phyloP scores from a whole-genome alignment of 2,329 filamentous ascomycete species.

The Nothophaeocryptopus gaeumannii region DNA sequence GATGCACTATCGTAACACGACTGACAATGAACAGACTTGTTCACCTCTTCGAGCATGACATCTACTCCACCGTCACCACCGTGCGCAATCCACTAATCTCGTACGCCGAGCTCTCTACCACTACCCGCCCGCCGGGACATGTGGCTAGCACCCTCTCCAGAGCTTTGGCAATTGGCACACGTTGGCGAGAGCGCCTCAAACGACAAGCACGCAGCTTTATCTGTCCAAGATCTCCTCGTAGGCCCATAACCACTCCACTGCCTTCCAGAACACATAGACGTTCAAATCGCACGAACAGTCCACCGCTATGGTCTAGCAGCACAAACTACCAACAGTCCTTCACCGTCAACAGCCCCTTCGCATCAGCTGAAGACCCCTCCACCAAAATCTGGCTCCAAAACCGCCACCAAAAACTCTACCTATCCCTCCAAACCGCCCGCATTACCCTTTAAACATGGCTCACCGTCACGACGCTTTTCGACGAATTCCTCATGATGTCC shows the following conservation, averaged over 20 bases:
- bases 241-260: conserved; percentile 7
- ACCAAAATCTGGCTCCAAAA: conserved; percentile 23
- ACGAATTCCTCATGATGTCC: conserved; percentile 22
- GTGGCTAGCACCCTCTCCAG: conserved; percentile 21
- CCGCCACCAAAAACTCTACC: conserved; percentile 21
- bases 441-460: not conserved
- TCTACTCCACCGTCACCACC: conserved; percentile 22
- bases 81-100: conserved; percentile 21
- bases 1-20: not conserved
- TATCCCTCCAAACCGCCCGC: conserved; percentile 6
- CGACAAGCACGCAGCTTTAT: not conserved
- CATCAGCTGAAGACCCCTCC: conserved; percentile 12
- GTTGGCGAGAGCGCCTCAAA: not conserved
- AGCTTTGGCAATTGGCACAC: conserved; percentile 15
- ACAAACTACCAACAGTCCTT: conserved; percentile 21
- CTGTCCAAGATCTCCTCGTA: conserved; percentile 14
- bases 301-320: conserved; percentile 20
- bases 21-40: conserved; percentile 9
- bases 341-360: conserved; percentile 3
- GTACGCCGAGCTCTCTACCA: conserved; percentile 21
- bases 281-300: conserved; percentile 10
- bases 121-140: conserved; percentile 17
- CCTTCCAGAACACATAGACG: conserved; percentile 14
- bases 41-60: conserved; percentile 24
- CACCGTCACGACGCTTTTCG: conserved; percentile 8